Evolutionary conservation across 805 yeast genomes (phyloP).

Genomic region (Monosporozyma aerobia): DNA sequence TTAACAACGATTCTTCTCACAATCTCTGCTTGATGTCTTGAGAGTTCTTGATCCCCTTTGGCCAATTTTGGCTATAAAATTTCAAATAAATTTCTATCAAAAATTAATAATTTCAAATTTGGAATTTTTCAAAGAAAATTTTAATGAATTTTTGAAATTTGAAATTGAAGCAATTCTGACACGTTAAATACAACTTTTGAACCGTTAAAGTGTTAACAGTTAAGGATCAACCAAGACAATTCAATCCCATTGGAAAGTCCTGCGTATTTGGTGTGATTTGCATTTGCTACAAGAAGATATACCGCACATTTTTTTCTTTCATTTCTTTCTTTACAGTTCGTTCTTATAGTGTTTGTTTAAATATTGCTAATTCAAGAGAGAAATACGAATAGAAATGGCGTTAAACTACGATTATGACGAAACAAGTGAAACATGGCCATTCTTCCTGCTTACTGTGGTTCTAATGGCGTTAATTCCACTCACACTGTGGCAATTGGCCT

Average conservation of each 20-base stretch:
- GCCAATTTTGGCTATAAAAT: not conserved
- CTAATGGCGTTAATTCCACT: slow-evolving; percentile 61
- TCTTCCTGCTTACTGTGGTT: slow-evolving; percentile 65
- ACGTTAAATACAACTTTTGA: not conserved
- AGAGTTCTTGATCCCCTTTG: too few relatives aligned
- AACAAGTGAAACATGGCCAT: slow-evolving; percentile 88
- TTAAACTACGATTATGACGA: slow-evolving; percentile 58
- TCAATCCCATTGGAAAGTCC: not conserved
- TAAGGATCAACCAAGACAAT: not conserved
- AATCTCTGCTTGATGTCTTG: too few relatives aligned
- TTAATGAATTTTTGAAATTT: not conserved
- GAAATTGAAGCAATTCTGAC: not conserved
- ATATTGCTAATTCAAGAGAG: not conserved
- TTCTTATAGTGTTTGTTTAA: not conserved
- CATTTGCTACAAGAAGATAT: not conserved
- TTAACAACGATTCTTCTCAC: too few relatives aligned
- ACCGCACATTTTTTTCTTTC: not conserved
- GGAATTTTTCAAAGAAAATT: not conserved
- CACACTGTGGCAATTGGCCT: slow-evolving; percentile 32
- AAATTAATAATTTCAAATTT: not conserved
- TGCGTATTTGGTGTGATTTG: not conserved
- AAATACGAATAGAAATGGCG: slow-evolving; percentile 19
- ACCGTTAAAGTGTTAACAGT: not conserved
- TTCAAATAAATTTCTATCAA: not conserved
- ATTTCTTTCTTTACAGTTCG: not conserved